phyloP scores from a whole-genome alignment of 2,329 filamentous ascomycete genomes.

The Purpureocillium lavendulum region DNA sequence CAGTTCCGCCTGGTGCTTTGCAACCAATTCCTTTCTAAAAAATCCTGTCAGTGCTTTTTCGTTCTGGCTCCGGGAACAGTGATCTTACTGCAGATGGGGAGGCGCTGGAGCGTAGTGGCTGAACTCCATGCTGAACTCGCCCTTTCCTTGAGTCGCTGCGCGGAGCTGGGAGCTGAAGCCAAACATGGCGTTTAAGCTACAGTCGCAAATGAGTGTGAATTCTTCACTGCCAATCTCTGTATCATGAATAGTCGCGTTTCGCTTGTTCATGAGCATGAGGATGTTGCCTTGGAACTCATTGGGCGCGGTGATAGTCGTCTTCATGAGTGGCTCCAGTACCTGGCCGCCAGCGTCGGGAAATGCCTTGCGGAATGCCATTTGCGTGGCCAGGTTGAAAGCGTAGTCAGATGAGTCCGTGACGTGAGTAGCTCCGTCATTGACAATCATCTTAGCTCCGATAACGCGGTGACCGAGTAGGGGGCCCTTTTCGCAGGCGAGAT shows the following conservation, averaged over 20 bases:
- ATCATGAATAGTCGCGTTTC: slow-evolving; percentile 88
- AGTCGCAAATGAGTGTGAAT: slow-evolving; percentile 87
- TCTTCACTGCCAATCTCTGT: slow-evolving; percentile 92
- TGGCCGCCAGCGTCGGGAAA: slow-evolving; percentile 75
- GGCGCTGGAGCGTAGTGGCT: slow-evolving; percentile 88
- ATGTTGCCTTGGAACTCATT: slow-evolving; percentile 97
- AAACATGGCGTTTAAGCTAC: slow-evolving; percentile 94
- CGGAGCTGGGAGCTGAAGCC: slow-evolving; percentile 88
- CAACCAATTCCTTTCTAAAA: slow-evolving; percentile 48
- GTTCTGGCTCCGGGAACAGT: slow-evolving; percentile 13
- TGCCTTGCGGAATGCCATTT: slow-evolving; percentile 93
- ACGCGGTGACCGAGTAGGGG: slow-evolving; percentile 90
- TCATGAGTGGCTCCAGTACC: slow-evolving; percentile 94
- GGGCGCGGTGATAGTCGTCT: slow-evolving; percentile 91
- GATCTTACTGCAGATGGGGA: slow-evolving; percentile 72
- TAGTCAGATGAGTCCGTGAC: slow-evolving; percentile 97
- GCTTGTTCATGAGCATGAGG: slow-evolving; percentile 92
- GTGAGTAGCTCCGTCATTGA: slow-evolving; percentile 95
- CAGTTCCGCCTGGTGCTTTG: slow-evolving; percentile 51
- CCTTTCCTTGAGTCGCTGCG: slow-evolving; percentile 94
- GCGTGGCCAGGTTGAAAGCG: slow-evolving; percentile 88
- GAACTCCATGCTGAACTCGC: slow-evolving; percentile 98
- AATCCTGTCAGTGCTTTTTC: slow-evolving; percentile 3
- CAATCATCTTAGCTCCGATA: slow-evolving; percentile 79
- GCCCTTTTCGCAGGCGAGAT: slow-evolving; percentile 72